Evolutionary conservation across 441 rosid species (phyloP).

Genomic region (Syzygium syzygioides): DNA sequence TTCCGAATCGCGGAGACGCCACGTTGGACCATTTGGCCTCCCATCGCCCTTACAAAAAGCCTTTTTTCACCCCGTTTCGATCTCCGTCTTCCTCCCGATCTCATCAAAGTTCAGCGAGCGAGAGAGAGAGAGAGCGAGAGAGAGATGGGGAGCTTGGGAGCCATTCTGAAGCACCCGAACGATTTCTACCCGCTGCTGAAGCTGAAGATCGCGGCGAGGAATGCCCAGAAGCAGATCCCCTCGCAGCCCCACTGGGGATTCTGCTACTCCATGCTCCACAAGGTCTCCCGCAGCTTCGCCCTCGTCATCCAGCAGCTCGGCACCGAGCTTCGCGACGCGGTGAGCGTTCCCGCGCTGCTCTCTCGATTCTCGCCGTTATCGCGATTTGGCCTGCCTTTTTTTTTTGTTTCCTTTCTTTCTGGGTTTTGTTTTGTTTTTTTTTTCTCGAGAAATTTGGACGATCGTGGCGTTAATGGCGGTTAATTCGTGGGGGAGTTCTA

Average conservation of each 20-base stretch:
- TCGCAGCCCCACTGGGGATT: constrained; percentile 85
- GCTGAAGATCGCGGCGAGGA: constrained; percentile 63
- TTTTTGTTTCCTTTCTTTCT: neutral
- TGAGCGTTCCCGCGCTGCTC: constrained; percentile 15
- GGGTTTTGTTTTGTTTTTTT: neutral
- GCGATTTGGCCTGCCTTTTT: neutral
- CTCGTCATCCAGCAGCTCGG: constrained; percentile 87
- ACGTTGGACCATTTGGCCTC: neutral
- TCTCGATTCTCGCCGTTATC: neutral
- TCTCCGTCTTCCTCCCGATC: neutral
- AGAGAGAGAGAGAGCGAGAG: neutral
- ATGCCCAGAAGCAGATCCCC: constrained; percentile 93
- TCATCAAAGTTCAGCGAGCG: neutral
- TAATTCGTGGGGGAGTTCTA: neutral
- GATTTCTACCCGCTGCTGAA: constrained; percentile 80
- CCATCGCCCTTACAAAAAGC: neutral
- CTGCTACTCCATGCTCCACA: constrained; percentile 81
- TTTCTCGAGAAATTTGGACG: neutral
- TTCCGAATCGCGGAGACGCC: neutral
- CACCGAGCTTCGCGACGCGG: constrained; percentile 79
- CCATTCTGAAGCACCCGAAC: constrained; percentile 67
- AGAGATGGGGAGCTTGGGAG: constrained; percentile 67
- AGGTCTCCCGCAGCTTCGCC: constrained; percentile 86
- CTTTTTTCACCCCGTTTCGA: neutral
- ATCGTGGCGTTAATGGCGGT: neutral